A percentile compares a stretch with the other conserved stretches of the same genome.
phyloP scores from a whole-genome alignment of 2,329 filamentous ascomycete genomes.

The Penicillium sp. region DNA sequence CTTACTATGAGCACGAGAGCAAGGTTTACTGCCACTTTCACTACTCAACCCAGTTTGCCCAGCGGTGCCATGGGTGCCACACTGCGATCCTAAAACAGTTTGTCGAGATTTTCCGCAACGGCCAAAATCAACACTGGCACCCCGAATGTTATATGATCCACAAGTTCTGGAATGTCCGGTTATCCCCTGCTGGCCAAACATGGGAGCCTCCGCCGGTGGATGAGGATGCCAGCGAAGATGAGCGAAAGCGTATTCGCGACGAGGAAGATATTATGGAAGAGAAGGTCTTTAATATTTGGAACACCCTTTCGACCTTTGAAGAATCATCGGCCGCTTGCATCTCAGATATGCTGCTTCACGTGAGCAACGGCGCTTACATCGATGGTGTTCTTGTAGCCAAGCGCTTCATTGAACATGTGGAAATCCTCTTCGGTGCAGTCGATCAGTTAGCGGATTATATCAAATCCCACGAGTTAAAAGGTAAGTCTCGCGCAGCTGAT shows the following conservation, averaged over 20 bases:
- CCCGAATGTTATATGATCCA: conserved; percentile 99
- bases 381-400: conserved; percentile 91
- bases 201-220: conserved; percentile 40
- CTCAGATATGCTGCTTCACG: conserved; percentile 95
- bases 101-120: conserved; percentile 95
- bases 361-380: conserved; percentile 93
- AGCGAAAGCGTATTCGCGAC: conserved; percentile 66
- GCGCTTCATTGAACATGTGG: conserved; percentile 91
- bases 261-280: conserved; percentile 94
- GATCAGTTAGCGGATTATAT: conserved; percentile 74
- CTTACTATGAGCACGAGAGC: conserved; percentile 95
- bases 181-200: conserved; percentile 55
- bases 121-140: conserved; percentile 98
- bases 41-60: conserved; percentile 94
- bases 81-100: conserved; percentile 98
- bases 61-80: conserved; percentile 91
- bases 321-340: conserved; percentile 97
- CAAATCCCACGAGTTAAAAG: conserved; percentile 61
- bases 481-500: conserved; percentile 40
- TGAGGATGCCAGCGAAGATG: conserved; percentile 54
- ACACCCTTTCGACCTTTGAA: conserved; percentile 90
- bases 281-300: conserved; percentile 97
- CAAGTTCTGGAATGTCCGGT: conserved; percentile 97
- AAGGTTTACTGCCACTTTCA: conserved; percentile 98
- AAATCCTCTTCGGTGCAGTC: conserved; percentile 79